A percentile compares a stretch with the other conserved stretches of the same genome.
These are phyloP conservation scores for Chrysosporium queenslandicum DNA, from an alignment of 2,329 filamentous ascomycete species.

Conservation along the genomic window DNA sequence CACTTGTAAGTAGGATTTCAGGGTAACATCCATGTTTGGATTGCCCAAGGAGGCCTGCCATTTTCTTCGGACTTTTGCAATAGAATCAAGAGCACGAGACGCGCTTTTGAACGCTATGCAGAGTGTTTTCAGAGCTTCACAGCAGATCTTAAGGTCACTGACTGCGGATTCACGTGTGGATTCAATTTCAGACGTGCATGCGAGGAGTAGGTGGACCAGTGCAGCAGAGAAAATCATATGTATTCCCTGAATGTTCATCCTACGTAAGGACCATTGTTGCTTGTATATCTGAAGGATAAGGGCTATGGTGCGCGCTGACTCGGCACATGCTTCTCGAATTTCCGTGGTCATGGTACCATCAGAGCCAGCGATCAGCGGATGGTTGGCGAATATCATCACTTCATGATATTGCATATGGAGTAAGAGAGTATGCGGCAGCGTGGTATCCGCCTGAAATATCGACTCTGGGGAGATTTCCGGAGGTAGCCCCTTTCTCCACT, in stretches of 20 bases:
- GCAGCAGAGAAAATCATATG: constrained; percentile 18
- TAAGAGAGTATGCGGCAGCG: constrained; percentile 18
- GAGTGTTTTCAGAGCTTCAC: constrained; percentile 15
- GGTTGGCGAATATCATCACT: constrained; percentile 18
- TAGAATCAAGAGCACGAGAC: constrained; percentile 1
- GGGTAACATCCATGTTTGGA: not conserved
- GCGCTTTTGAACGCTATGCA: constrained; percentile 12
- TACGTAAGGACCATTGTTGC: constrained; percentile 14
- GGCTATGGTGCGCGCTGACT: constrained; percentile 13
- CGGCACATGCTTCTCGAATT: constrained; percentile 12
- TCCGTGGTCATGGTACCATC: not conserved
- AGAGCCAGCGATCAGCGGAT: constrained; percentile 17
- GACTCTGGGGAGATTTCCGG: constrained; percentile 8
- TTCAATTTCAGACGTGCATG: constrained; percentile 13
- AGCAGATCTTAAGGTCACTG: constrained; percentile 14
- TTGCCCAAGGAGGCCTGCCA: constrained; percentile 9
- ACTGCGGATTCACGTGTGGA: constrained; percentile 11
- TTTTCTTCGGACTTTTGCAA: not conserved
- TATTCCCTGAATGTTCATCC: constrained; percentile 18
- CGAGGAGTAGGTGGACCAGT: constrained; percentile 16
- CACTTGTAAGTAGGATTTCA: not conserved
- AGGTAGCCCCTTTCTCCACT: constrained; percentile 15
- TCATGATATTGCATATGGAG: constrained; percentile 17
- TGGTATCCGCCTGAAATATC: constrained; percentile 6
- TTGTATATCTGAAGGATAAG: constrained; percentile 14